Evolutionary conservation across 202 grass and related monocot genomes (phyloP).

Genomic region (Brachypodium distachyon): DNA sequence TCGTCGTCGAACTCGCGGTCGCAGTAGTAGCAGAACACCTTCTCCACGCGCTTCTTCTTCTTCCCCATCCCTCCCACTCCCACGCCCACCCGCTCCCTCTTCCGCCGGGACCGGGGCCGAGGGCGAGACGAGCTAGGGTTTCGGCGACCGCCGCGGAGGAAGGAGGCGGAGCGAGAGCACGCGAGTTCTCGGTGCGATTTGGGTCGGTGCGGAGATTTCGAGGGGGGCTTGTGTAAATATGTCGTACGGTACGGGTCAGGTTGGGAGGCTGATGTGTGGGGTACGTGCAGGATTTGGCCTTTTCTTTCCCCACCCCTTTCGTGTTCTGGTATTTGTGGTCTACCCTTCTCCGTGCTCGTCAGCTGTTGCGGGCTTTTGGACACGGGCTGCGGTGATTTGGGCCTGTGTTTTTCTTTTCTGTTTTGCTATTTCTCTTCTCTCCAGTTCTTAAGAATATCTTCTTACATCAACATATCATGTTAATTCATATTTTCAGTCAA

Average conservation of each 20-base stretch:
- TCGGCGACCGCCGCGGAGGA: slow-evolving; percentile 6
- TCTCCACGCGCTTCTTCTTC: slow-evolving; percentile 91
- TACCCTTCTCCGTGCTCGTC: background rate
- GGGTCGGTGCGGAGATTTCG: background rate
- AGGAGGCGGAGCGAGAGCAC: slow-evolving; percentile 10
- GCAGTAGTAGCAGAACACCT: slow-evolving; percentile 98
- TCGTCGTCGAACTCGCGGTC: slow-evolving; percentile 99
- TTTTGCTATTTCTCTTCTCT: no score
- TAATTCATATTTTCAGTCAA: no score
- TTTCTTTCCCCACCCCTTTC: background rate
- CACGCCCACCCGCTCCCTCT: background rate
- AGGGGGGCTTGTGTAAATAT: slow-evolving; percentile 17
- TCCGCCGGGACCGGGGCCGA: background rate
- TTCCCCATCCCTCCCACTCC: slow-evolving; percentile 39
- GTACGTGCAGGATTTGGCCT: rapidly evolving
- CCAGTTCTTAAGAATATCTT: no score
- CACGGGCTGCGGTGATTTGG: background rate
- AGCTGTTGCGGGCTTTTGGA: background rate
- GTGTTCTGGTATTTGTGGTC: rapidly evolving
- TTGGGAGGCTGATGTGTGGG: background rate
- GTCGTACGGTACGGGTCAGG: background rate
- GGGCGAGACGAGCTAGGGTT: slow-evolving; percentile 22
- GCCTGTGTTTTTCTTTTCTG: no score
- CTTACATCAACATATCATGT: no score
- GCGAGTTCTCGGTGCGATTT: background rate